Evolutionary conservation across 2,329 filamentous ascomycete genomes (phyloP).

Genomic region (Dothideomycetes sp.): DNA sequence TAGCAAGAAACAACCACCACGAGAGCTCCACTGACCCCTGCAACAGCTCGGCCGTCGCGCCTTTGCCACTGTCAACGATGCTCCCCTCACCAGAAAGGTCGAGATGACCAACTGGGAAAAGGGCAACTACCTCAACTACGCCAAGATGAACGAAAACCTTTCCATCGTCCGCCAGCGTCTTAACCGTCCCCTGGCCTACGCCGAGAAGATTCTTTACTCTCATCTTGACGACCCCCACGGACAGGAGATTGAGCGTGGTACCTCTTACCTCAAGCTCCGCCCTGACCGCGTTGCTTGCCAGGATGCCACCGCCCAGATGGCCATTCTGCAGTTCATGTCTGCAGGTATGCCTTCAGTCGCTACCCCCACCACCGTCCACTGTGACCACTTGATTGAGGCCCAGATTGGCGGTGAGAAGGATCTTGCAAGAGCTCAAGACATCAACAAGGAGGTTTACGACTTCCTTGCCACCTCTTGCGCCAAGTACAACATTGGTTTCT

Average conservation of each 20-base stretch:
- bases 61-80: slow-evolving; percentile 80
- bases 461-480: slow-evolving; percentile 89
- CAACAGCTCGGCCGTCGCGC: slow-evolving; percentile 41
- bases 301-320: slow-evolving; percentile 99
- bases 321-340: slow-evolving; percentile 99
- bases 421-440: slow-evolving; percentile 76
- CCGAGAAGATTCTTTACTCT: slow-evolving; percentile 88
- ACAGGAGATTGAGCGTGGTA: slow-evolving; percentile 92
- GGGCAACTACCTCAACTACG: slow-evolving; percentile 96
- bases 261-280: slow-evolving; percentile 90
- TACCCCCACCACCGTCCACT: slow-evolving; percentile 93
- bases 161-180: slow-evolving; percentile 78
- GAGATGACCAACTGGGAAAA: slow-evolving; percentile 96
- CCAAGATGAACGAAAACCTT: slow-evolving; percentile 98
- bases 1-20: background rate
- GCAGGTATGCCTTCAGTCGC: slow-evolving; percentile 92
- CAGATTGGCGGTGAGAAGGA: slow-evolving; percentile 90
- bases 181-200: slow-evolving; percentile 86
- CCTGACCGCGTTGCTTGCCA: slow-evolving; percentile 98
- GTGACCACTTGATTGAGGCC: slow-evolving; percentile 98
- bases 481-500: slow-evolving; percentile 99
- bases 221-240: slow-evolving; percentile 94
- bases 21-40: slow-evolving; percentile 6
- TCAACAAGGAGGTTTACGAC: slow-evolving; percentile 99
- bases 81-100: slow-evolving; percentile 87